Evolutionary conservation across 148 eudicot species (phyloP), one percentile per base, ranked within the genome.

Genomic region (Diospyros lotus): DNA sequence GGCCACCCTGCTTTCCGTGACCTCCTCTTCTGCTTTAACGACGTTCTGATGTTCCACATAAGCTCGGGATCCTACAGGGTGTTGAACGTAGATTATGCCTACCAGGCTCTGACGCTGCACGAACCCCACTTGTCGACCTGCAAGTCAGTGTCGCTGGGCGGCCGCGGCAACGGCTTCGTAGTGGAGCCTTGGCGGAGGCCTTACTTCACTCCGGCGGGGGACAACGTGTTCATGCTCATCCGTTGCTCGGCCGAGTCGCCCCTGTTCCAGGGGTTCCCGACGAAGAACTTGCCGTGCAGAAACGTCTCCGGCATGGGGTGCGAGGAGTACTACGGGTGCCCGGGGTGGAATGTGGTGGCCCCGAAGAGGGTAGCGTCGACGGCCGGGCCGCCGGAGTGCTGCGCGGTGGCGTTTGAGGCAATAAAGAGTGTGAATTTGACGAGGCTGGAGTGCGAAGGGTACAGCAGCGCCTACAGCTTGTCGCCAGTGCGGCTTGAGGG

Each of bases 291-390:
- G 73, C 90, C 94, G 0, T 95, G 99, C 67, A 68, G 87, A 15
- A 93, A 95, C 56, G 83, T 95, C 52, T 95, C 99, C 18, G 96
- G 99, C 10, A 79, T 95, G 85, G 89, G 99, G 2, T 95, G 99
- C 58, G 97, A 93, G 51, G 98, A 93, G 72, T 95, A 89, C 71
- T 95, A 90, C 41, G 75, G 71, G 18, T 95, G 99, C 68, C 93
- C 96, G 4, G 94, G 90, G 1, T 95, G 99, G 99, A 84, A 73
- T 42, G 7, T 55, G 1, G 54, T 70, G 55, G 88, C 83, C 74
- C 93, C 92, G 0, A 88, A 76, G 8, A 71, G 80, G 67, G 68
- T 73, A 73, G 94, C 91, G 53, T 67, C 80, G 0, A 90, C 92
- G 43, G 61, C 90, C 13, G 94, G 90, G 75, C 94, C 98, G 64